Evolutionary conservation across 2,329 filamentous ascomycete species (phyloP).

Genomic region (Hymenoscyphus linearis): DNA sequence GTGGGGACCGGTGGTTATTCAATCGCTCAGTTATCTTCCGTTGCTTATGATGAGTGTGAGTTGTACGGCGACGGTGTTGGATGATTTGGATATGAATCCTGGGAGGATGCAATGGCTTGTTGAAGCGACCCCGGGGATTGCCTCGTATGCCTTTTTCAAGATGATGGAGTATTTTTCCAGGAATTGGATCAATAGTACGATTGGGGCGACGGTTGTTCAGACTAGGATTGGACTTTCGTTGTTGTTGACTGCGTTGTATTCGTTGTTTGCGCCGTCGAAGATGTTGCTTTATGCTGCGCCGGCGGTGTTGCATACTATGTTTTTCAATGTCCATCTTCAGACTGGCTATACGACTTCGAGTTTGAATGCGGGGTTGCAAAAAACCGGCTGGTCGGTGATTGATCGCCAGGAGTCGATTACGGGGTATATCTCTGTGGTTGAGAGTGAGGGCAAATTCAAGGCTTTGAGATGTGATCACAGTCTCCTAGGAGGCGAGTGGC

Average conservation of each 20-base stretch:
- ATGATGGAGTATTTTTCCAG: constrained; percentile 33
- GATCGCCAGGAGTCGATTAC: constrained; percentile 82
- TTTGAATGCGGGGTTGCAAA: constrained; percentile 61
- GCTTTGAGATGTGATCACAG: constrained; percentile 92
- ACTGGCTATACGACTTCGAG: constrained; percentile 52
- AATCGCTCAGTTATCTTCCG: constrained; percentile 67
- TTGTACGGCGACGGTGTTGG: constrained; percentile 58
- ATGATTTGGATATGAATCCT: constrained; percentile 50
- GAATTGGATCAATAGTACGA: constrained; percentile 40
- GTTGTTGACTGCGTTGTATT: constrained; percentile 58
- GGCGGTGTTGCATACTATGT: constrained; percentile 64
- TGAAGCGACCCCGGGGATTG: constrained; percentile 60
- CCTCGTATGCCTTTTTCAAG: constrained; percentile 61
- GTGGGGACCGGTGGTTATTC: constrained; percentile 71
- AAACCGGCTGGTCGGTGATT: constrained; percentile 67
- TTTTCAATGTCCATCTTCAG: constrained; percentile 70
- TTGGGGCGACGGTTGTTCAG: constrained; percentile 59
- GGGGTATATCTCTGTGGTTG: constrained; percentile 86
- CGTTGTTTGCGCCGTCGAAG: constrained; percentile 62
- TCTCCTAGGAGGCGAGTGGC: constrained; percentile 88
- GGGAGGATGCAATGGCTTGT: constrained; percentile 49
- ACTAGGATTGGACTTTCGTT: constrained; percentile 70
- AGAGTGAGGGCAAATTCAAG: constrained; percentile 68
- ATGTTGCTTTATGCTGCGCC: constrained; percentile 63
- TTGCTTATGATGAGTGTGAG: constrained; percentile 53